These are phyloP conservation scores for Aspergillus heteromorphus DNA, from an alignment of 495 filamentous ascomycete species.

Conservation along the genomic window DNA sequence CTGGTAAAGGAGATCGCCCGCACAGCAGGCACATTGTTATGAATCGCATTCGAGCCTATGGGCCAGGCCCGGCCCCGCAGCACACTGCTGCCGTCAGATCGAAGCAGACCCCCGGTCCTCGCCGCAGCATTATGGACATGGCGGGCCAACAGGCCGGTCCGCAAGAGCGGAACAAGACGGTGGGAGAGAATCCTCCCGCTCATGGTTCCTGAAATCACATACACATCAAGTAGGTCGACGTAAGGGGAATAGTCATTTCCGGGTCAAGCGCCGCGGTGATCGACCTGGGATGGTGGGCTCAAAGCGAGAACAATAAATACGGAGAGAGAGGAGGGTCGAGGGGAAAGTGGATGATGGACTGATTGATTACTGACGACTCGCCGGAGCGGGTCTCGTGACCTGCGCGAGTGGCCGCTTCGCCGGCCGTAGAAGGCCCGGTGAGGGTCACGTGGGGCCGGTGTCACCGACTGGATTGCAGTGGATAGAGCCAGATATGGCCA, in stretches of 20 bases:
- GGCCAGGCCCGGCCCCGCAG: slow-evolving; percentile 66
- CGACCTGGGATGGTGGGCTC: slow-evolving; percentile 5
- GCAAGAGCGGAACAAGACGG: slow-evolving; percentile 60
- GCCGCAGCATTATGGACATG: slow-evolving; percentile 57
- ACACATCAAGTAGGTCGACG: slow-evolving; percentile 18
- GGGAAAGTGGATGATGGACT: not conserved
- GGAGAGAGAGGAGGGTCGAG: not conserved
- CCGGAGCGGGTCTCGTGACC: slow-evolving; percentile 28
- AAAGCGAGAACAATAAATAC: not conserved
- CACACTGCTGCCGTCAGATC: slow-evolving; percentile 56
- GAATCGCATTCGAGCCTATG: slow-evolving; percentile 66
- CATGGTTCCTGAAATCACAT: slow-evolving; percentile 52
- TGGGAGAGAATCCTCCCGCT: slow-evolving; percentile 77
- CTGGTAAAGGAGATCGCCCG: slow-evolving; percentile 82
- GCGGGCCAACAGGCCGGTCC: slow-evolving; percentile 57
- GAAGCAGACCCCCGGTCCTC: slow-evolving; percentile 63
- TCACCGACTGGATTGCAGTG: not conserved
- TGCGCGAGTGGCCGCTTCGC: slow-evolving; percentile 34
- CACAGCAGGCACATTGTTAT: slow-evolving; percentile 75
- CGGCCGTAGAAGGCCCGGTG: slow-evolving; percentile 21
- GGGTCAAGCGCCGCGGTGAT: slow-evolving; percentile 12
- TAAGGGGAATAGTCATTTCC: slow-evolving; percentile 18
- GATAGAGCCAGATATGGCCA: slow-evolving; percentile 2
- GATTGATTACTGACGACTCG: not conserved
- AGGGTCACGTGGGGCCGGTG: slow-evolving; percentile 29